Evolutionary conservation across 352 stramenopile genomes (phyloP), one percentile per base, ranked within the genome.

Genomic region (Globisporangium perplexum): DNA sequence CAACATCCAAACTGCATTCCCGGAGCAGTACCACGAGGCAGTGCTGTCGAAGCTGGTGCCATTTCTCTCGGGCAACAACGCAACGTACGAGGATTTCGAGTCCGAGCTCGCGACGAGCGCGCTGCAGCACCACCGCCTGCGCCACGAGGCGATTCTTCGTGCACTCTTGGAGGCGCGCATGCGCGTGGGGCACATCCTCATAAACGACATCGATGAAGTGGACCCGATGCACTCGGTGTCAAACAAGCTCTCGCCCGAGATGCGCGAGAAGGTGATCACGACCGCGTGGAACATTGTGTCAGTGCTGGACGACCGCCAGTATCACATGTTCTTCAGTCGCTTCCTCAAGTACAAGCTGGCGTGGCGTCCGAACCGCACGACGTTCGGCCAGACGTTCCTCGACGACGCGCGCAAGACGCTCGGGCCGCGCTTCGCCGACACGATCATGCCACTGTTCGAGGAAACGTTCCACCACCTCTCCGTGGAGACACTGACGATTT

Each of bases 281-380:
- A 74, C 76, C 24, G 84, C 84, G 43, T 90, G 82, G 77, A 94
- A 94, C 62, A 88, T 94, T 45, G 82, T 90, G 24, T 86, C 77
- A 23, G 71, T 94, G 56, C 65, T 94, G 18, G 74, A 91, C 50
- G 82, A 94, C 57, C 80, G 79, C 44, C 73, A 88, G 71, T 93
- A 93, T 59, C 84, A 94, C 62, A 81, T 89, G 54, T 94, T 94
- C 60, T 94, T 90, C 62, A 86, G 72, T 43, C 84, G 84, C 30
- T 90, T 92, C 63, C 69, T 94, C 35, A 86, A 88, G 65, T 85
- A 94, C 71, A 94, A 94, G 59, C 73, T 94, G 47, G 82, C 82
- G 47, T 92, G 81, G 81, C 69, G 84, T 8, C 83, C 84, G 8
- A 91, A 86, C 60, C 80, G 80, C 47, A 41, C 75, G 11, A 90